Evolutionary conservation across 1,284 basidiomycete genomes (phyloP), one percentile per base, ranked within the genome.

Genomic region (Phellinidium pouzarii): DNA sequence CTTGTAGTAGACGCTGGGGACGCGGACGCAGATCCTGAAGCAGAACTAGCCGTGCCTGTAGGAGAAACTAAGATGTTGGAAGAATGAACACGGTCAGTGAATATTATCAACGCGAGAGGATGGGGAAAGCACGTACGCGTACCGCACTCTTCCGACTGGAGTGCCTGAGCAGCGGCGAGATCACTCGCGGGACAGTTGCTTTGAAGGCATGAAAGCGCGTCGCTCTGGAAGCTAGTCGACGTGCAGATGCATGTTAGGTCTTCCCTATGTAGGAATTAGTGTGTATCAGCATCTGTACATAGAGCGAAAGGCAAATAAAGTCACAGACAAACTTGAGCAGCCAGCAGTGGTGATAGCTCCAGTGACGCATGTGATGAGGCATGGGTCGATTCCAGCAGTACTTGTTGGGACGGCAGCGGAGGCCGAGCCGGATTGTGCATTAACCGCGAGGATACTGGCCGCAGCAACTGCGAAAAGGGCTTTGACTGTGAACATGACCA

Each of bases 311-410:
- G 8, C 5, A 36, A n/a, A 29, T 31, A 19, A 31, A 8, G 7
- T 34, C 12, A 57, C 59, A 27, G 20, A 59, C 59, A 56, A 23
- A 14, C 42, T 20, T 6, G 22, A 36, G 37, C 59, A 59, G 4
- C 57, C 59, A 3, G 57, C 53, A 37, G 26, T 37, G 4, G 54
- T 20, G 17, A 54, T 45, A 14, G 57, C 57, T 11, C 27, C 38
- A 1, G 48, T 47, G n/a, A 55, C 50, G 43, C 59, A 59, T n/a
- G 43, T 45, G 38, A 59, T 40, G 17, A 58, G 29, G 34, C 59
- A 59, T 4, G 54, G 26, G 17, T 50, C 42, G 22, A 59, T n/a
- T n/a, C n/a, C n/a, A n/a, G n/a, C n/a, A n/a, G n/a, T 27, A 20
- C 37, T 31, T n/a, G 45, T 56, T 31, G 59, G 51, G 34, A 46